Conservation (phyloP, 805 yeast species). For the Spathaspora girioi region DNA sequence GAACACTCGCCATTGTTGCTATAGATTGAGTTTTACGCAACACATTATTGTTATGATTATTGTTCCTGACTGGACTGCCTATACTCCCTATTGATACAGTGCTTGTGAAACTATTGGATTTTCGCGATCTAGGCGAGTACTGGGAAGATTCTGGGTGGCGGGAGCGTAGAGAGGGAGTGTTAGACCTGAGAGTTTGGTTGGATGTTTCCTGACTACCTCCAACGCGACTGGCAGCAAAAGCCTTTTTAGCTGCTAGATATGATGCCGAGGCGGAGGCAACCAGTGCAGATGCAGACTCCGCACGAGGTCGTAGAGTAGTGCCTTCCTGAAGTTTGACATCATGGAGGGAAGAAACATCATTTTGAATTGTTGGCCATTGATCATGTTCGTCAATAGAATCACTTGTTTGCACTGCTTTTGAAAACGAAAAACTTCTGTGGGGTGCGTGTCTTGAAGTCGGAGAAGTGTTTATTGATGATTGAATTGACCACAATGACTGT, state of each 20-base stretch:
- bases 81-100: conserved; percentile 5
- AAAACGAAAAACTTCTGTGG: conserved; percentile 12
- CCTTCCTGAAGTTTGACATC: background rate
- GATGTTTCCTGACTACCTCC: conserved; percentile 1
- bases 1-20: background rate
- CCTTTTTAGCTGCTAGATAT: conserved; percentile 26
- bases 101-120: background rate
- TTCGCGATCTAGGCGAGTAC: background rate
- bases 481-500: conserved; percentile 12
- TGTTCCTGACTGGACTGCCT: background rate
- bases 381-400: background rate
- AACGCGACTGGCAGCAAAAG: conserved; percentile 17
- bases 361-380: conserved; percentile 4
- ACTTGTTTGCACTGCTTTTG: conserved; percentile 4
- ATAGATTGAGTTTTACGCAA: background rate
- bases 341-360: background rate
- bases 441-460: background rate
- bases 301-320: conserved; percentile 4
- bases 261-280: conserved; percentile 22
- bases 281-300: conserved; percentile 20
- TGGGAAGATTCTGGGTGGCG: background rate
- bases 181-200: background rate
- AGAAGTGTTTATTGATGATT: conserved; percentile 3
- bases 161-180: background rate
- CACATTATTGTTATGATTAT: background rate